A percentile compares a stretch with the other conserved stretches of the same genome.
phyloP scores from a whole-genome alignment of 768 basidiomycete genomes.

The Agaricus sinodeliciosus region DNA sequence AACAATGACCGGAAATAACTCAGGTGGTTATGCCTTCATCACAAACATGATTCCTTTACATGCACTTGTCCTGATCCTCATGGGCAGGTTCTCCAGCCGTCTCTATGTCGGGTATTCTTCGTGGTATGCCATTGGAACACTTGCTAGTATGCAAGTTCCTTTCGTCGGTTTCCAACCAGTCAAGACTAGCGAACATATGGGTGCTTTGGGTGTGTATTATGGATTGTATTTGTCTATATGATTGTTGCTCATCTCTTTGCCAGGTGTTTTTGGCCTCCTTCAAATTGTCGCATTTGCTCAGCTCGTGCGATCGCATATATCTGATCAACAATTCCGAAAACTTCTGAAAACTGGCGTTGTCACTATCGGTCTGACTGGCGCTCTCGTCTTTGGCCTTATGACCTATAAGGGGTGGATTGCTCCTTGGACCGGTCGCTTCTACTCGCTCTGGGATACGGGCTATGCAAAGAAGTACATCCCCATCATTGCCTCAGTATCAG shows the following conservation, averaged over 20 bases:
- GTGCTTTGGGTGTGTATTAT: constrained; percentile 68
- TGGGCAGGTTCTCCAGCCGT: constrained; percentile 90
- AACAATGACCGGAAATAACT: not conserved
- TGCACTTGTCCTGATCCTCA: constrained; percentile 87
- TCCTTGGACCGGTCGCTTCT: constrained; percentile 99
- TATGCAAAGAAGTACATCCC: constrained; percentile 99
- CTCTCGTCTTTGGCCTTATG: constrained; percentile 65
- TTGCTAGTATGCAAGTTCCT: constrained; percentile 98
- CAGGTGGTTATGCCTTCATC: constrained; percentile 98
- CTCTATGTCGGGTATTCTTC: constrained; percentile 94
- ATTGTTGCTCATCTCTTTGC: constrained; percentile 5
- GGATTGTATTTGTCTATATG: constrained; percentile 5
- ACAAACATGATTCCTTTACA: constrained; percentile 99
- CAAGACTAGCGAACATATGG: constrained; percentile 97
- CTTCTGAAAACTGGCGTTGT: constrained; percentile 69
- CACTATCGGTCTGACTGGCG: constrained; percentile 63
- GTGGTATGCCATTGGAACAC: constrained; percentile 97
- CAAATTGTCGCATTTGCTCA: constrained; percentile 94
- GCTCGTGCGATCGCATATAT: constrained; percentile 82
- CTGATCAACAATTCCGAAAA: constrained; percentile 86
- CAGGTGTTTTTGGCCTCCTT: constrained; percentile 91
- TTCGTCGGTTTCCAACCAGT: constrained; percentile 99
- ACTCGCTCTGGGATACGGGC: constrained; percentile 98
- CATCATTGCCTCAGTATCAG: constrained; percentile 97
- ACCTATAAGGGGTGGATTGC: constrained; percentile 95